Evolutionary conservation across 1,284 basidiomycete genomes (phyloP).

Genomic region (Polyporus tsugae): DNA sequence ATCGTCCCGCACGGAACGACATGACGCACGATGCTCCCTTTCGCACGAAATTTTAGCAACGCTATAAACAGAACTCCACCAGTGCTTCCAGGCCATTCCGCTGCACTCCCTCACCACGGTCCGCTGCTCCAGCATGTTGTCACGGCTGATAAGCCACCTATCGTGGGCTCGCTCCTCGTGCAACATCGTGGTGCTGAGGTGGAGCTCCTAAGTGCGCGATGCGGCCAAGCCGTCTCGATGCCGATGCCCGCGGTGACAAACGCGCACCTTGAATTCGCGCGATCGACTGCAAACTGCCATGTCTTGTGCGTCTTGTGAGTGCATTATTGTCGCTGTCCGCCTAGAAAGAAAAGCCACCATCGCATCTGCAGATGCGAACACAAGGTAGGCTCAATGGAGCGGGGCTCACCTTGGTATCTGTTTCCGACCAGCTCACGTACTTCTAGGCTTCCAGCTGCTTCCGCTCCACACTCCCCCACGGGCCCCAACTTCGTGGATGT

Average conservation of each 20-base stretch:
- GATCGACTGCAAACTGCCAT: neutral
- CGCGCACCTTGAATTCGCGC: neutral
- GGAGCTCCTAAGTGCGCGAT: neutral
- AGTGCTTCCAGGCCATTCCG: neutral
- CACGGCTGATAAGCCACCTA: neutral
- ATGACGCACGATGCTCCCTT: neutral
- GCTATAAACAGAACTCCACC: neutral
- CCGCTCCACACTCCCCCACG: neutral
- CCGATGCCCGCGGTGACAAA: neutral
- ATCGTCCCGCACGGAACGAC: neutral
- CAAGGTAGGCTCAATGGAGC: neutral
- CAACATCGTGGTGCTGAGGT: neutral
- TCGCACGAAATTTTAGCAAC: slow-evolving; percentile 2
- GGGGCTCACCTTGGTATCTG: neutral
- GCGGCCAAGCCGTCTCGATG: neutral
- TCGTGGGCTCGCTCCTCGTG: neutral
- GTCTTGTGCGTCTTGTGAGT: neutral
- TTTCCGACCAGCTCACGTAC: neutral
- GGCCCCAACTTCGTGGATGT: neutral
- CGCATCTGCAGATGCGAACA: neutral
- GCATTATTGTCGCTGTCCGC: neutral
- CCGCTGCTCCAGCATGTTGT: neutral
- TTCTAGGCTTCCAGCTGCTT: neutral
- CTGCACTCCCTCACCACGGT: neutral
- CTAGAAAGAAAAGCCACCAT: neutral